Percentiles rank a stretch among this genome's conserved stretches.
phyloP scores from a whole-genome alignment of 2,329 filamentous ascomycete species.

The Penicillium sp. region DNA sequence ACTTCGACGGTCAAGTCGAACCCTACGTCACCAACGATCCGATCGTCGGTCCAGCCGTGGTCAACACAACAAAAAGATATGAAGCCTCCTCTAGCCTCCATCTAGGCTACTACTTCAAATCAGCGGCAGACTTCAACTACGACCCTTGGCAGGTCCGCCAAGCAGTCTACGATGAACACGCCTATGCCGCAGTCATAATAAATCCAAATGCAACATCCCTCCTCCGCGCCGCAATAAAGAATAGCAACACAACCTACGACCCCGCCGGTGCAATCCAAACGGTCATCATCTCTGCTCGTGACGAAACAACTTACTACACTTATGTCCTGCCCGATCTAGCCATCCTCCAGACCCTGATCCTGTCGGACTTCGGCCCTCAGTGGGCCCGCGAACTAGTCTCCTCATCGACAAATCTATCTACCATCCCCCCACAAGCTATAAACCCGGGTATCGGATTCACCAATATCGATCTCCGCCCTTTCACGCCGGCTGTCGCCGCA shows the following conservation, averaged over 20 bases:
- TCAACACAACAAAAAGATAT: conserved; percentile 47
- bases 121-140: conserved; percentile 55
- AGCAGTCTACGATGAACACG: conserved; percentile 59
- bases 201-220: conserved; percentile 63
- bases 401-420: conserved; percentile 45
- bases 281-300: conserved; percentile 57
- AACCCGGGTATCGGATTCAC: conserved; percentile 59
- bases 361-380: conserved; percentile 49
- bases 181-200: conserved; percentile 63
- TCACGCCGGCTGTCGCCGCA: conserved; percentile 55
- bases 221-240: conserved; percentile 55
- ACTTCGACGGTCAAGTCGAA: conserved; percentile 60
- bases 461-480: conserved; percentile 60
- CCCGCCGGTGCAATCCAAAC: conserved; percentile 60
- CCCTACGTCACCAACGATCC: conserved; percentile 54
- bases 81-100: conserved; percentile 40
- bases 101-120: conserved; percentile 54
- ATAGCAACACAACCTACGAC: conserved; percentile 60
- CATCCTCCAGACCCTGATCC: conserved; percentile 49
- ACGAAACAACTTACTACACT: conserved; percentile 55
- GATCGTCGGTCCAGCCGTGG: conserved; percentile 59
- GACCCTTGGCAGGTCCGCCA: conserved; percentile 59
- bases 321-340: conserved; percentile 57
- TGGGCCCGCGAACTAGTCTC: conserved; percentile 40
- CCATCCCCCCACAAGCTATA: conserved; percentile 52